phyloP scores from a whole-genome alignment of 2,329 filamentous ascomycete species.

The Alternaria burnsii region DNA sequence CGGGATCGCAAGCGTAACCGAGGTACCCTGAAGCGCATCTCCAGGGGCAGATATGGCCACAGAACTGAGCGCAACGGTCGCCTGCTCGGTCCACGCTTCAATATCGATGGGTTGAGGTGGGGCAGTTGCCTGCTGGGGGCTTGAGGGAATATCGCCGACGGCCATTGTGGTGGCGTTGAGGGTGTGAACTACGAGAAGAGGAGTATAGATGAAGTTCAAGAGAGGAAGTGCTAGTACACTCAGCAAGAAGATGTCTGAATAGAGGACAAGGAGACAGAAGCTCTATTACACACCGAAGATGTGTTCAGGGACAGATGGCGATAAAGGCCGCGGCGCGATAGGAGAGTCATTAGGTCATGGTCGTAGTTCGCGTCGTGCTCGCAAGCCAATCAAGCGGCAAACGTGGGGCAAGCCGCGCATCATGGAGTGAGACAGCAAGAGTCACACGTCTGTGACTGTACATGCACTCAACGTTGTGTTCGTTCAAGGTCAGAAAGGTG shows the following conservation, averaged over 20 bases:
- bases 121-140: slow-evolving; percentile 28
- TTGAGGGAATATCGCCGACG: slow-evolving; percentile 38
- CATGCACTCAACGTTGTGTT: background rate
- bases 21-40: slow-evolving; percentile 59
- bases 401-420: slow-evolving; percentile 29
- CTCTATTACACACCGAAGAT: slow-evolving; percentile 7
- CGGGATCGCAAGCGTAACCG: slow-evolving; percentile 75
- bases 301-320: slow-evolving; percentile 24
- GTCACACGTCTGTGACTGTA: slow-evolving; percentile 26
- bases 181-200: slow-evolving; percentile 2
- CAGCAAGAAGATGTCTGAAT: background rate
- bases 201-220: background rate
- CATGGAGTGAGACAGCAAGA: slow-evolving; percentile 15
- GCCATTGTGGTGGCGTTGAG: slow-evolving; percentile 42
- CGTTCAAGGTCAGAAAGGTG: background rate
- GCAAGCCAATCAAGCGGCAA: slow-evolving; percentile 36
- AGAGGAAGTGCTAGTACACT: background rate
- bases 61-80: slow-evolving; percentile 53
- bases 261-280: slow-evolving; percentile 1
- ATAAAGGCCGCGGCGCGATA: slow-evolving; percentile 28
- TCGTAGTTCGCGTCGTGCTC: slow-evolving; percentile 30
- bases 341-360: slow-evolving; percentile 30
- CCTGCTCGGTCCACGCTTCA: slow-evolving; percentile 60
- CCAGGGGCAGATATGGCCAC: slow-evolving; percentile 50
- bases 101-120: slow-evolving; percentile 50